A percentile compares a stretch with the other conserved stretches of the same genome.
These are phyloP conservation scores for Alternaria brassicicola DNA, from an alignment of 2,329 filamentous ascomycete genomes.

Conservation along the genomic window DNA sequence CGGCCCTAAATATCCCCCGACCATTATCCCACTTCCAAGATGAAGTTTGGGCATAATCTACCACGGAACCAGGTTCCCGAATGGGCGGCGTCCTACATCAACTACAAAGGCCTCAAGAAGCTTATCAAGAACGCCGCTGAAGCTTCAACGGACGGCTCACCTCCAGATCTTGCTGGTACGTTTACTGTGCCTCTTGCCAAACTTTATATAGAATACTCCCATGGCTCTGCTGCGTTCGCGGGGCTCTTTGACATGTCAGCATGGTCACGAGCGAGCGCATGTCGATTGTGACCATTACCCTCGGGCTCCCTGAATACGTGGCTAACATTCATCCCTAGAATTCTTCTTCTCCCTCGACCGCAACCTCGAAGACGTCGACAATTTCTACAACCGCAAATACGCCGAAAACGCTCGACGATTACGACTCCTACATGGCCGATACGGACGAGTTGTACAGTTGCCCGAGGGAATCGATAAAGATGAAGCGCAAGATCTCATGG, in stretches of 20 bases:
- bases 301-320: not conserved
- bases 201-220: not conserved
- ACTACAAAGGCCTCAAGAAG: slow-evolving; percentile 93
- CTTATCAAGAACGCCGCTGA: slow-evolving; percentile 82
- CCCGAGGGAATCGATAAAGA: slow-evolving; percentile 79
- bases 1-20: not conserved
- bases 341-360: slow-evolving; percentile 97
- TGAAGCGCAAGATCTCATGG: slow-evolving; percentile 89
- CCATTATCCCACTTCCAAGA: slow-evolving; percentile 22
- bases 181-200: not conserved
- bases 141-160: slow-evolving; percentile 69
- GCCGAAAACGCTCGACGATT: slow-evolving; percentile 82
- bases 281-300: not conserved
- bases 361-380: slow-evolving; percentile 95
- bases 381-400: slow-evolving; percentile 96
- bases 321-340: slow-evolving; percentile 60
- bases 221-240: not conserved
- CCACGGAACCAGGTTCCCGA: slow-evolving; percentile 85
- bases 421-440: slow-evolving; percentile 84
- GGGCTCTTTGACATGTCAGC: not conserved
- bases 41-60: slow-evolving; percentile 63
- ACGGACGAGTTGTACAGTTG: slow-evolving; percentile 74
- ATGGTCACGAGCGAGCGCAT: not conserved
- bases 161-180: slow-evolving; percentile 90
- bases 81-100: slow-evolving; percentile 83